Conservation (phyloP, 2,329 filamentous ascomycete species). For the Arthrobotrys pseudoclavata region DNA sequence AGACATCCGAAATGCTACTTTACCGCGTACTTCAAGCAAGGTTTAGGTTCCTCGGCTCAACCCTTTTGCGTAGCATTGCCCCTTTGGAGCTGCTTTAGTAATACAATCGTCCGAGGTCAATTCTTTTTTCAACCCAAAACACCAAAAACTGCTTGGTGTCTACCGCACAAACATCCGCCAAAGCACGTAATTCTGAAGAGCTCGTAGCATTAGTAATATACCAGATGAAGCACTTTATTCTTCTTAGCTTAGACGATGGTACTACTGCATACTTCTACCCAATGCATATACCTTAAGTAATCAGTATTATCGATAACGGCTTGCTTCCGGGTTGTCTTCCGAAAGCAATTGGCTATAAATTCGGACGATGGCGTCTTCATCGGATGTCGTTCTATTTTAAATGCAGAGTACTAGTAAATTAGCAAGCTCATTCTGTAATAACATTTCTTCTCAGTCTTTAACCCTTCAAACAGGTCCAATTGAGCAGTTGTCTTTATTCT, state of each 20-base stretch:
- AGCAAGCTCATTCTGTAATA: neutral
- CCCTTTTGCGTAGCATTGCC: neutral
- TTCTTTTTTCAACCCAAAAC: slow-evolving; percentile 31
- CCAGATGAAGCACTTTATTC: neutral
- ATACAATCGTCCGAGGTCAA: slow-evolving; percentile 14
- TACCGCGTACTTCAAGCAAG: neutral
- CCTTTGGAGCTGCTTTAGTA: slow-evolving; percentile 10
- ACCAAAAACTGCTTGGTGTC: slow-evolving; percentile 32
- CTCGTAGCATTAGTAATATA: slow-evolving; percentile 47
- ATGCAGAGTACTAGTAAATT: neutral
- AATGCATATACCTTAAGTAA: neutral
- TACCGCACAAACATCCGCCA: neutral
- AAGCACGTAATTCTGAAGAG: slow-evolving; percentile 34
- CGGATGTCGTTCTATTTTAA: neutral
- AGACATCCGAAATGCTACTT: slow-evolving; percentile 44
- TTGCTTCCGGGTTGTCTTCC: neutral
- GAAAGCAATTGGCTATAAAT: slow-evolving; percentile 8
- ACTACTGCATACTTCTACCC: neutral
- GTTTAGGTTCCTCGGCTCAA: slow-evolving; percentile 14
- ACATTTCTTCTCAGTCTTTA: too few species aligned
- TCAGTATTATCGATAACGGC: slow-evolving; percentile 9
- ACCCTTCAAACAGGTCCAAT: neutral
- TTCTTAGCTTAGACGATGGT: slow-evolving; percentile 5
- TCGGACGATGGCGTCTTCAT: slow-evolving; percentile 2
- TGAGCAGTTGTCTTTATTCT: neutral